Evolutionary conservation across 331 rosid species (phyloP), one percentile per base, ranked within the genome.

Genomic region (Prunus yedoensis): DNA sequence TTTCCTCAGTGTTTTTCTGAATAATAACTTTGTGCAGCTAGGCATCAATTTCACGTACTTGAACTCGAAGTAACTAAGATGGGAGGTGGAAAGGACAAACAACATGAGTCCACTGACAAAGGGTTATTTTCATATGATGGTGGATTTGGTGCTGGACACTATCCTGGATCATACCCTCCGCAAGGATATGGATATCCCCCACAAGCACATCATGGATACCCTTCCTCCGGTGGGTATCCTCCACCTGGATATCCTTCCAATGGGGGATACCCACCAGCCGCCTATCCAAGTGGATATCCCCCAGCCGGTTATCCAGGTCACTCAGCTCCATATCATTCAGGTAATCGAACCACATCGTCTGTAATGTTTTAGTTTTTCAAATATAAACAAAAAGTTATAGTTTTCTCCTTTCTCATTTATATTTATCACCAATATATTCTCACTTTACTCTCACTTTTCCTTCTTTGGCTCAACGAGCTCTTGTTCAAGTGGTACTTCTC

Each of bases 71-170:
- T 71, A 85, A 47, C 15, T 47, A 10, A 81, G 49, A 90, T 88
- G 96, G 83, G 71, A 62, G 74, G 80, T 30, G 84, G 76, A 49
- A 82, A 73, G 54, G 84, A 79, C 71, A 81, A 79, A 56, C 79
- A 43, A 51, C 21, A 77, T 13, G 90, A 82, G 45, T 28, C 78
- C 8, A 70, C 63, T 38, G 94, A 89, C 68, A 93, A 30, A 65
- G 94, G 97, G 27, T 13, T 88, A 3, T 83, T 77, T 74, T 83
- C 96, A 68, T 83, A 77, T 66, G 61, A 80, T 25, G 76, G 69
- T 51, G 89, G 90, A 30, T 82, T 62, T 82, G 86, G 87, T 25
- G 62, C 81, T 21, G 85, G 81, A 56, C 67, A 79, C 69, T 77
- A 45, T 9, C 75, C 41, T 45, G 70, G 71, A 15, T 35, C 70